Percentiles rank a stretch among this genome's conserved stretches.
Conservation (phyloP, 345 rosid species). For the Chamaenerion angustifolium region DNA sequence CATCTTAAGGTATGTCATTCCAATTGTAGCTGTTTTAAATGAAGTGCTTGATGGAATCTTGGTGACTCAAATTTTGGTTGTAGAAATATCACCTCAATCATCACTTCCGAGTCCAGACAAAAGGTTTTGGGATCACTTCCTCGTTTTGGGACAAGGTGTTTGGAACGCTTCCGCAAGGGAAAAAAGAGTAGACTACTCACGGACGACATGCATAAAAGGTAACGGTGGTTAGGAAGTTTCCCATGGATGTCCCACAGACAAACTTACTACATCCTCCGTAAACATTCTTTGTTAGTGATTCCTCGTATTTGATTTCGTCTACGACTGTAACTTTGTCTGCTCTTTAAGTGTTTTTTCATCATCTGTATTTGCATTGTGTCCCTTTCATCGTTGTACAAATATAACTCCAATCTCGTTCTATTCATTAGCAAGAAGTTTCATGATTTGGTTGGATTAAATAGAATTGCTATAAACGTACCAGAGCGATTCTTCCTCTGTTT, state of each 20-base stretch:
- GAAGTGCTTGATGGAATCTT: neutral
- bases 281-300: neutral
- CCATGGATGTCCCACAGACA: neutral
- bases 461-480: no score
- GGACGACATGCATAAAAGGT: no score
- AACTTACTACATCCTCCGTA: neutral
- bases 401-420: neutral
- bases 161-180: slow-evolving; percentile 59
- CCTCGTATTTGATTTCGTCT: neutral
- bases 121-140: slow-evolving; percentile 88
- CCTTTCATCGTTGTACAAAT: slow-evolving; percentile 9
- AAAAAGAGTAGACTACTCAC: slow-evolving; percentile 12
- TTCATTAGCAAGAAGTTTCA: neutral
- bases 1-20: slow-evolving; percentile 42
- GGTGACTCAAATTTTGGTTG: neutral
- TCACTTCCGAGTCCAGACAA: slow-evolving; percentile 77
- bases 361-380: slow-evolving; percentile 1
- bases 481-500: no score
- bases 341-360: neutral
- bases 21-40: neutral
- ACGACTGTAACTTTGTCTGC: neutral
- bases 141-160: slow-evolving; percentile 79
- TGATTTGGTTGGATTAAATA: no score
- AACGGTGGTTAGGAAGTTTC: neutral
- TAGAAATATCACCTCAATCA: slow-evolving; percentile 95